Conservation (phyloP, 768 basidiomycete species). For the Mycena olivaceomarginata region DNA sequence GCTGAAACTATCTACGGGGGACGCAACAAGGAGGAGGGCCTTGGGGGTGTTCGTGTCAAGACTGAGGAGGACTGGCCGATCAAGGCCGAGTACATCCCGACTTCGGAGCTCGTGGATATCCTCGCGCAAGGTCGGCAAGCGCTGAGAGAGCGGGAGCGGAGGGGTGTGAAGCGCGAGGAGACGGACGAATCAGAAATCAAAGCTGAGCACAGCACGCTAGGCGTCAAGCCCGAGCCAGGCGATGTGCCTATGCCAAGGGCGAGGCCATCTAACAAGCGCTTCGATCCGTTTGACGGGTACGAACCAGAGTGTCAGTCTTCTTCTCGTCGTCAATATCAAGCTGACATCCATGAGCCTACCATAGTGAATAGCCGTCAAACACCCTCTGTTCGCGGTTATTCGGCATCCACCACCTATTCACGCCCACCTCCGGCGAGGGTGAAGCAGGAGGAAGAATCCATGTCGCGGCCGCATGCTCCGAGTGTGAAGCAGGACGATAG, state of each 20-base stretch:
- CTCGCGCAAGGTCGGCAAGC: background rate
- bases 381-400: too few relatives aligned
- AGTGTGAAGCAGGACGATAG: background rate
- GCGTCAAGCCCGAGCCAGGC: conserved; percentile 9
- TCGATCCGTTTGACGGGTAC: conserved; percentile 26
- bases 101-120: background rate
- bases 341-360: background rate
- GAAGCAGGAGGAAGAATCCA: conserved; percentile 11
- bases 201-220: background rate
- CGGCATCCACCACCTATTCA: background rate
- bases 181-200: background rate
- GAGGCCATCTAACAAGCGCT: background rate
- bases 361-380: conserved; percentile 18
- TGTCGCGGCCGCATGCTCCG: background rate
- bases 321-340: background rate
- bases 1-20: background rate
- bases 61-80: background rate
- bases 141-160: background rate
- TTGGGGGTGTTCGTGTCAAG: conserved; percentile 1
- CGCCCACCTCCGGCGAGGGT: background rate
- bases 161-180: background rate
- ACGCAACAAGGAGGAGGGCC: background rate
- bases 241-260: conserved; percentile 11
- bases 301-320: background rate
- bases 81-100: background rate